Evolutionary conservation across 2,329 filamentous ascomycete genomes (phyloP), one percentile per base, ranked within the genome.

Genomic region (Fusarium acutatum): DNA sequence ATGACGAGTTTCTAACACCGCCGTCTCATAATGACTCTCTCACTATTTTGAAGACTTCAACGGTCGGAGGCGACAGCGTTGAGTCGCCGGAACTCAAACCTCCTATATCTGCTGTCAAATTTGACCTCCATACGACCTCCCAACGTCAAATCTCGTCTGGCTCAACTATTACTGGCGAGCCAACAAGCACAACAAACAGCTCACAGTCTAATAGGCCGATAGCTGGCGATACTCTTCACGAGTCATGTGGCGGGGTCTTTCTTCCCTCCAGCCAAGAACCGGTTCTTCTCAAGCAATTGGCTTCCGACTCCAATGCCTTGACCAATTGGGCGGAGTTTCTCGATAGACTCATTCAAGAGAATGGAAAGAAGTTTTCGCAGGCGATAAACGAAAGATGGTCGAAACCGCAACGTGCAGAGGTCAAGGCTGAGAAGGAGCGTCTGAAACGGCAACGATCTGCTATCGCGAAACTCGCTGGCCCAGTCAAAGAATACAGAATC

Each of bases 351-450:
- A 75, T 89, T 34, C 81, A 83, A 56, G 81, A 83, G 53, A 90
- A 90, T 66, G 84, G 82, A 13, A 81, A 83, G 30, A 84, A 85
- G 24, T 90, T 87, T 69, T 82, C 79, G 67, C 81, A 81, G 63
- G 85, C 86, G 20, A 82, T 90, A 26, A 82, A 84, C 18, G 84
- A 86, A 60, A 82, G 84, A 37, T 84, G 83, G 69, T 78, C 86
- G 6, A 83, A 83, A 62, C 84, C 86, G 26, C 83, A 83, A 49
- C 85, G 86, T 35, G 80, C 81, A 30, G 81, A 82, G 35, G 82
- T 90, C 54, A 88, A 88, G 69, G 80, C 79, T 43, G 86, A 88
- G 49, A 89, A 87, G 71, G 84, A 86, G 70, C 80, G 78, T 22
- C 75, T 90, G 18, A 72, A 84, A 59, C 83, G 81, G 46, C 86